Base-by-base conservation (phyloP, 768 basidiomycete species). In the Russula olivacea region DNA sequence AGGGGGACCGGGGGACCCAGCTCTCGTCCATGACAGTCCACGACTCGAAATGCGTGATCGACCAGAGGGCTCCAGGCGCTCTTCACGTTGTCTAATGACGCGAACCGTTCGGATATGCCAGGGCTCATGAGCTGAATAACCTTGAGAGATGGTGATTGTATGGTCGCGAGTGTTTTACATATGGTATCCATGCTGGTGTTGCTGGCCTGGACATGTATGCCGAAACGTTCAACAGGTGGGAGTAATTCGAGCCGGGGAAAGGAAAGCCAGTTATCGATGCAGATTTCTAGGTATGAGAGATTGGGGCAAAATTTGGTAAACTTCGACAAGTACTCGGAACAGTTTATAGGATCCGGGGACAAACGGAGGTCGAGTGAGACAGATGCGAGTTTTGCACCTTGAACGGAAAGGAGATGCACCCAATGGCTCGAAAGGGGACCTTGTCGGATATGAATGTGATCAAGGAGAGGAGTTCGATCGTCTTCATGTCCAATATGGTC, bases 281-380 rank as follows among this genome's bases (percentile, higher is more conserved):
- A 38, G 17, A 64, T 47, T 19, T 64, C 63, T 15, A 64, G 63
- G 40, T 30, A 28, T 23, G 59, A 50, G 14, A 64, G 58, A 41
- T 51, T 55, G 7, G 38, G 63, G 48, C 63, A 64, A 25, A 60
- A 32, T 10, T 17, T 10, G 23, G 25, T 9, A 17, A 64, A 40
- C 54, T 28, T 51, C 19, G 48, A 38, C 34, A 48, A 41, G 23
- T 12, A 55, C 28, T 59, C 9, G 12, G 14, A 19, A 28, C 28
- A 30, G 23, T 36, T 19, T 28, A 34, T 28, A 2, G 19, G 19
- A 2, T 56, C 63, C 28, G 15, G 12, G 12, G 21, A 23, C 4
- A 36, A 23, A 23, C 53, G 54, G 19, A 64, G 21, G 48, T 64
- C 63, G 25, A 64, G 63, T 32, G 63, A 60, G 63, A 56, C 36